phyloP scores from a whole-genome alignment of 805 yeast species.

The Myxozyma vanderwaltii region DNA sequence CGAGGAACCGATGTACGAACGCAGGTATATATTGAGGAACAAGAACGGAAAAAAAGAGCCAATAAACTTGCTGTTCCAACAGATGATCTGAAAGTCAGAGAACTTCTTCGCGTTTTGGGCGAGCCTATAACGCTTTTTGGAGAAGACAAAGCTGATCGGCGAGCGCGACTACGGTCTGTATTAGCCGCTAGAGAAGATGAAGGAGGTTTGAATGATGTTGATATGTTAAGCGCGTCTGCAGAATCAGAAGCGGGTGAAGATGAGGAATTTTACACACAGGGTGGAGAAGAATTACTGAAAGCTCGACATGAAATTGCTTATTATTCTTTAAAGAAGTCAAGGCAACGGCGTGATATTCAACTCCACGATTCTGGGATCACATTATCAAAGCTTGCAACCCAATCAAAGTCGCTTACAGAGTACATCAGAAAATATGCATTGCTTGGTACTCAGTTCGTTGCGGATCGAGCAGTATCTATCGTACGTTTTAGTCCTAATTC shows the following conservation, averaged over 20 bases:
- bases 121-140: conserved; percentile 61
- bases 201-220: conserved; percentile 17
- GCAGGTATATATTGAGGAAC: conserved; percentile 28
- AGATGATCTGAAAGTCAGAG: conserved; percentile 63
- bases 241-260: conserved; percentile 56
- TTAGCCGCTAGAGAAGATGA: conserved; percentile 40
- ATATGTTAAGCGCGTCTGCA: conserved; percentile 33
- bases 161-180: conserved; percentile 58
- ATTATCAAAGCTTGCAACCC: conserved; percentile 48
- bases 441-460: conserved; percentile 69
- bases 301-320: conserved; percentile 57
- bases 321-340: conserved; percentile 49
- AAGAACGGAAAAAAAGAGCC: conserved; percentile 23
- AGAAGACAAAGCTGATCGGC: conserved; percentile 62
- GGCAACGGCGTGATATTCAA: conserved; percentile 15
- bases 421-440: conserved; percentile 47
- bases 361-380: conserved; percentile 41
- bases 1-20: conserved; percentile 21
- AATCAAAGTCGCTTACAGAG: conserved; percentile 50
- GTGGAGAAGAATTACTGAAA: conserved; percentile 54
- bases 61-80: conserved; percentile 55
- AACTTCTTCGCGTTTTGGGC: conserved; percentile 50
- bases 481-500: conserved; percentile 51
- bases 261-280: conserved; percentile 87
- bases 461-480: conserved; percentile 67